Conservation (phyloP, 495 filamentous ascomycete species). For the Podospora pseudocomata region DNA sequence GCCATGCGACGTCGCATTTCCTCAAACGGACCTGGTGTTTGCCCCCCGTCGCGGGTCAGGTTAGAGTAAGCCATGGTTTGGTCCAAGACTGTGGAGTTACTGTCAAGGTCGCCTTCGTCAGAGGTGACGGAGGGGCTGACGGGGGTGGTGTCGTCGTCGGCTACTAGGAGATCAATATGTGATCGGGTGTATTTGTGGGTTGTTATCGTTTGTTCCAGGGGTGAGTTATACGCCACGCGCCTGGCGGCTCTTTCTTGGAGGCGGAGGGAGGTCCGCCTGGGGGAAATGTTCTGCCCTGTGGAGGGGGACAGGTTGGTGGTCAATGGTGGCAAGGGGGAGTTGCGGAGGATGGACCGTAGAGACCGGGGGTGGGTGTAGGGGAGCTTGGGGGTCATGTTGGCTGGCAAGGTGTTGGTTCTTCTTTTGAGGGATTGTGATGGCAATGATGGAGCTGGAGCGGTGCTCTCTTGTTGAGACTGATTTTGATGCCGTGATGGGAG, state of each 20-base stretch:
- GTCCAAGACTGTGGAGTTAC: slow-evolving; percentile 35
- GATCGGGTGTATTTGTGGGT: slow-evolving; percentile 53
- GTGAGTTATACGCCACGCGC: slow-evolving; percentile 53
- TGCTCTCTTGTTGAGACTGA: slow-evolving; percentile 6
- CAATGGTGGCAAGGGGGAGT: slow-evolving; percentile 60
- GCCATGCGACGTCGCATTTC: slow-evolving; percentile 54
- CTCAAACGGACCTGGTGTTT: slow-evolving; percentile 56
- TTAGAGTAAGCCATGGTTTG: slow-evolving; percentile 48
- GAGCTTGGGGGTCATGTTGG: slow-evolving; percentile 22
- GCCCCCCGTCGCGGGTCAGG: slow-evolving; percentile 49
- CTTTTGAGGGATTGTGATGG: slow-evolving; percentile 33
- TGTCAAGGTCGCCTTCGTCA: slow-evolving; percentile 21
- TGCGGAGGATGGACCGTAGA: slow-evolving; percentile 71
- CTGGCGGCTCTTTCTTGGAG: slow-evolving; percentile 45
- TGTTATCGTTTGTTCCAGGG: slow-evolving; percentile 52
- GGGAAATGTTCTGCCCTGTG: slow-evolving; percentile 42
- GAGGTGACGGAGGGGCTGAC: slow-evolving; percentile 38
- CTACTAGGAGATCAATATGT: slow-evolving; percentile 49
- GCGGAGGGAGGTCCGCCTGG: slow-evolving; percentile 45
- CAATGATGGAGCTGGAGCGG: slow-evolving; percentile 15
- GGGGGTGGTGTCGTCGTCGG: slow-evolving; percentile 46
- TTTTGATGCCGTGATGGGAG: slow-evolving; percentile 3
- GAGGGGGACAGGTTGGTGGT: slow-evolving; percentile 17
- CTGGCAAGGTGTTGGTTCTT: slow-evolving; percentile 34
- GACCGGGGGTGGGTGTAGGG: slow-evolving; percentile 65